These are phyloP conservation scores for Suhomyces choctaworum DNA, from an alignment of 1,139 yeast genomes.

Conservation along the genomic window DNA sequence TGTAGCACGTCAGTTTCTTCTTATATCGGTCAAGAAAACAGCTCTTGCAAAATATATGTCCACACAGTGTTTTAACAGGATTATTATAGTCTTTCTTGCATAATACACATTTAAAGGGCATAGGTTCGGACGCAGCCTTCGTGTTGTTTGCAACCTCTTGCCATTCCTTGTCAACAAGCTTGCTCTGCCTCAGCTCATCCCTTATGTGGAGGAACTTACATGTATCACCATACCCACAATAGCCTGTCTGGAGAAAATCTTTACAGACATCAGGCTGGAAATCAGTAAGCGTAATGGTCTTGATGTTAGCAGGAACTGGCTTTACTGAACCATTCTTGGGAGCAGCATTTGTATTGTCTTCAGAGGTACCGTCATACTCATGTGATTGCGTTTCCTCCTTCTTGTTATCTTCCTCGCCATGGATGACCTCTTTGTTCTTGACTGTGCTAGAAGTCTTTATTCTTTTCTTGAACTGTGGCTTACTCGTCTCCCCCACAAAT, in stretches of 20 bases:
- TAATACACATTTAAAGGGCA: constrained; percentile 65
- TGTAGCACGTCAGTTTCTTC: constrained; percentile 47
- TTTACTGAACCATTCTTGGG: constrained; percentile 11
- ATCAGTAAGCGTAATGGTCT: constrained; percentile 77
- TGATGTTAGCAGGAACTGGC: constrained; percentile 51
- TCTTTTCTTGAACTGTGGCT: constrained; percentile 8
- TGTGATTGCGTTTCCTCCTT: not conserved
- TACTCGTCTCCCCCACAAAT: no score
- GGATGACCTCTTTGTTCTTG: constrained; percentile 4
- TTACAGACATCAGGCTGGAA: constrained; percentile 95
- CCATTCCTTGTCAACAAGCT: constrained; percentile 76
- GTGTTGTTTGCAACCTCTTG: constrained; percentile 32
- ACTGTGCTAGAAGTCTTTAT: constrained; percentile 1
- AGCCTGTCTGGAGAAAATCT: constrained; percentile 88
- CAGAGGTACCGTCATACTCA: no score
- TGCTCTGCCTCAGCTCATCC: constrained; percentile 78
- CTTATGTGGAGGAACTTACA: constrained; percentile 92
- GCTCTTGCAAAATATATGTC: constrained; percentile 63
- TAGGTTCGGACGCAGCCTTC: constrained; percentile 15
- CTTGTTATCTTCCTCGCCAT: not conserved
- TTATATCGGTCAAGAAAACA: constrained; percentile 60
- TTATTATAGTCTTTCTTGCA: constrained; percentile 57
- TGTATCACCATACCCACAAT: constrained; percentile 97
- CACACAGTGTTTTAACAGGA: constrained; percentile 66
- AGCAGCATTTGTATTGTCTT: no score